Conservation (phyloP, 768 basidiomycete genomes). For the Ramaria sp. region DNA sequence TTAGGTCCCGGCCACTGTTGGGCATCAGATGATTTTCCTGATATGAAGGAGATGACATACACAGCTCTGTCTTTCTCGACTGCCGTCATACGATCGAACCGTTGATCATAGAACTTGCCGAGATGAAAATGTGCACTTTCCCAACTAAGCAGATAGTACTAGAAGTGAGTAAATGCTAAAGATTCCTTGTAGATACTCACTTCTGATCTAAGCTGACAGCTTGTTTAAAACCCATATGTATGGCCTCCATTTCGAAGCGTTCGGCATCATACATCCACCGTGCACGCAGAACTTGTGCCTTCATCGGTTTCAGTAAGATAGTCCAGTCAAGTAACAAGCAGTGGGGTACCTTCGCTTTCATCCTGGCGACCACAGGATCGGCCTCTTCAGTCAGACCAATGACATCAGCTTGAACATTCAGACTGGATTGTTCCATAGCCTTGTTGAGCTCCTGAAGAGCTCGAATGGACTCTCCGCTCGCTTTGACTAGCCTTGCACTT, state of each 20-base stretch:
- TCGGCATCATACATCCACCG: slow-evolving; percentile 92
- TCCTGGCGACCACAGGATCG: slow-evolving; percentile 34
- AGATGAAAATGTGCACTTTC: slow-evolving; percentile 82
- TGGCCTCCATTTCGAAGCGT: slow-evolving; percentile 55
- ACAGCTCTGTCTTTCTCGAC: background rate
- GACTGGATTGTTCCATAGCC: slow-evolving; percentile 26
- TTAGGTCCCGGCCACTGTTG: slow-evolving; percentile 48
- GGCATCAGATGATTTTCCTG: background rate
- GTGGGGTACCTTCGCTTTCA: slow-evolving; percentile 60
- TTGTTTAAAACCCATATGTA: slow-evolving; percentile 39
- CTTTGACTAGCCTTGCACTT: slow-evolving; percentile 77
- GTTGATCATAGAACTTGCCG: slow-evolving; percentile 82
- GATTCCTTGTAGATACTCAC: slow-evolving; percentile 16
- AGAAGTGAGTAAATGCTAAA: background rate
- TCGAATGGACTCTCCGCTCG: slow-evolving; percentile 67
- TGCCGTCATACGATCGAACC: slow-evolving; percentile 22
- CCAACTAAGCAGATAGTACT: slow-evolving; percentile 35
- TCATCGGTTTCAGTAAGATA: slow-evolving; percentile 1
- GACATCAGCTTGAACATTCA: slow-evolving; percentile 21
- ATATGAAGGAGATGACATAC: background rate
- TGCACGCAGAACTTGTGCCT: slow-evolving; percentile 75
- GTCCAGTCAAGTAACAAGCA: background rate
- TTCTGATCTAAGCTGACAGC: slow-evolving; percentile 22
- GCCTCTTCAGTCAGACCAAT: slow-evolving; percentile 50
- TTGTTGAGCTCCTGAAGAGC: slow-evolving; percentile 83